These are phyloP conservation scores for Blastobotrys persicus DNA, from an alignment of 1,139 yeast genomes.

Conservation along the genomic window DNA sequence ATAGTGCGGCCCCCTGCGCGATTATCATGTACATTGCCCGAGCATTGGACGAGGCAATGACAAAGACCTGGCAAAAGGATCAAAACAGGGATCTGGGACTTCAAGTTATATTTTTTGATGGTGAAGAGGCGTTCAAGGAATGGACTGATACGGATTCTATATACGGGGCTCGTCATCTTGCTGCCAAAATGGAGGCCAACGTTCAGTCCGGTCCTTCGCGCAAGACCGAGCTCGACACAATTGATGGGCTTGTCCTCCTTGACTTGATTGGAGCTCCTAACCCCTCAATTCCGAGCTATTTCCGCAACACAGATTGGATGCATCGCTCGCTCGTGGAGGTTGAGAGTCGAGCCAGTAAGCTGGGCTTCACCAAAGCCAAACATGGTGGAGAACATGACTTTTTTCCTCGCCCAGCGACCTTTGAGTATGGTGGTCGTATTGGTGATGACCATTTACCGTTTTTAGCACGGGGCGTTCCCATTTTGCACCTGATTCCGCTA, in stretches of 20 bases:
- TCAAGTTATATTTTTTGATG: slow-evolving; percentile 55
- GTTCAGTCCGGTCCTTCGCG: slow-evolving; percentile 19
- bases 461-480: slow-evolving; percentile 44
- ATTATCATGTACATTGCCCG: slow-evolving; percentile 47
- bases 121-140: slow-evolving; percentile 53
- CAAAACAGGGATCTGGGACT: slow-evolving; percentile 35
- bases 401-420: slow-evolving; percentile 25
- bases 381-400: slow-evolving; percentile 15
- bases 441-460: slow-evolving; percentile 59
- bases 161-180: slow-evolving; percentile 54
- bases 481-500: slow-evolving; percentile 51
- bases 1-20: slow-evolving; percentile 57
- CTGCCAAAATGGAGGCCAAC: slow-evolving; percentile 39
- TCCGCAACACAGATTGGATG: slow-evolving; percentile 41
- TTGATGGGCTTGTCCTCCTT: slow-evolving; percentile 47
- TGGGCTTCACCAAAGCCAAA: slow-evolving; percentile 18
- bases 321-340: slow-evolving; percentile 39
- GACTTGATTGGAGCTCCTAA: slow-evolving; percentile 48
- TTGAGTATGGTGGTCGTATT: slow-evolving; percentile 35
- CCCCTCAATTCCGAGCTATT: slow-evolving; percentile 47
- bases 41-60: slow-evolving; percentile 33
- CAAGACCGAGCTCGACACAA: slow-evolving; percentile 29
- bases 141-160: slow-evolving; percentile 54
- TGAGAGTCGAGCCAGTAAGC: slow-evolving; percentile 25
- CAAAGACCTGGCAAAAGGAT: slow-evolving; percentile 28